Conservation (phyloP, 2,329 filamentous ascomycete genomes). For the Neonectria sp. region DNA sequence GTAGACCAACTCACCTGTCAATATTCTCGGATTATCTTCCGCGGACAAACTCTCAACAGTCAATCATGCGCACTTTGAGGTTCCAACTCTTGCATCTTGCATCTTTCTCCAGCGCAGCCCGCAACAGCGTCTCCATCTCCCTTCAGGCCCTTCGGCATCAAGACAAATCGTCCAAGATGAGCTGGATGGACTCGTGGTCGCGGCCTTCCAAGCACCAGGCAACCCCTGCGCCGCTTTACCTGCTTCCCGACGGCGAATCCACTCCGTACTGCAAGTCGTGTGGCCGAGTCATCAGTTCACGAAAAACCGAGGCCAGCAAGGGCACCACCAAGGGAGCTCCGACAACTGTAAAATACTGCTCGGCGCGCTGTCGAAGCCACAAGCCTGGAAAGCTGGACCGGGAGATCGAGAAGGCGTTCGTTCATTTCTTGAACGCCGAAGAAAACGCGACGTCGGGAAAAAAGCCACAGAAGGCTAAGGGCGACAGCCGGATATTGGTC, state of each 20-base stretch:
- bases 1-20: neutral
- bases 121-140: neutral
- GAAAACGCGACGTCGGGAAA: neutral
- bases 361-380: conserved; percentile 65
- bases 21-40: neutral
- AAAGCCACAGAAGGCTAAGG: conserved; percentile 38
- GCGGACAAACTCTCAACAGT: neutral
- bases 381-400: conserved; percentile 66
- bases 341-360: conserved; percentile 67
- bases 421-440: conserved; percentile 49
- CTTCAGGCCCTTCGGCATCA: neutral
- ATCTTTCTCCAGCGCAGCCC: neutral
- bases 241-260: conserved; percentile 61
- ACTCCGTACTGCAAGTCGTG: conserved; percentile 71
- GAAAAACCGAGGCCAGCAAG: conserved; percentile 48
- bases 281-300: conserved; percentile 66
- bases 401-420: conserved; percentile 67
- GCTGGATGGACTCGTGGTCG: conserved; percentile 60
- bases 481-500: conserved; percentile 65
- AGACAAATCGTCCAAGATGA: conserved; percentile 48
- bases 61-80: neutral
- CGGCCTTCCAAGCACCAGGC: conserved; percentile 57
- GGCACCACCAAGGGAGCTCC: conserved; percentile 33
- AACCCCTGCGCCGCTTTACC: conserved; percentile 68
- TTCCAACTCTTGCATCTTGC: neutral